Evolutionary conservation across 2,329 filamentous ascomycete species (phyloP).

Genomic region (Xylariaceae sp.): DNA sequence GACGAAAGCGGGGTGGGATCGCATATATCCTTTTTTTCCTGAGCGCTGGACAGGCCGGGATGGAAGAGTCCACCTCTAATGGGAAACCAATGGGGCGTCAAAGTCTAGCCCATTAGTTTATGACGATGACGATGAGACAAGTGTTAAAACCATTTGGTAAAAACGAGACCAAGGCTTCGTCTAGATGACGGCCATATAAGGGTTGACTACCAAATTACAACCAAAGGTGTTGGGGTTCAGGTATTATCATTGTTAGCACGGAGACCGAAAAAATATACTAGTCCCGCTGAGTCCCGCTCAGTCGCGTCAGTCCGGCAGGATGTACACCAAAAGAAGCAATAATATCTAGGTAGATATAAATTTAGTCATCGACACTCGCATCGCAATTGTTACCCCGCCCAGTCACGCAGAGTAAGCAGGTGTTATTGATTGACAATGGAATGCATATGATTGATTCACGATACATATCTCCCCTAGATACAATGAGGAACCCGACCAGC

Average conservation of each 20-base stretch:
- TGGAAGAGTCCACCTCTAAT: constrained; percentile 3
- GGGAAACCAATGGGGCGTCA: not conserved
- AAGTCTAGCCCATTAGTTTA: not conserved
- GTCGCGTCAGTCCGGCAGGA: no score
- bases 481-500: not conserved
- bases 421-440: not conserved
- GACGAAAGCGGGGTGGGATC: constrained; percentile 25
- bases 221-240: constrained; percentile 14
- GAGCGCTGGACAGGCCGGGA: constrained; percentile 24
- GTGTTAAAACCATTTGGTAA: constrained; percentile 11
- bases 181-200: constrained; percentile 37
- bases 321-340: not conserved
- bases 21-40: constrained; percentile 29
- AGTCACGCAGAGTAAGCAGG: not conserved
- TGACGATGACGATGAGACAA: constrained; percentile 3
- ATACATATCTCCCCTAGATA: no score
- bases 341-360: constrained; percentile 6
- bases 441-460: no score
- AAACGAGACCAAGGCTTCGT: constrained; percentile 33
- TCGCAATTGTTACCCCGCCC: not conserved
- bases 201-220: constrained; percentile 21
- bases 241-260: not conserved
- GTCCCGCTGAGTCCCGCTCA: no score
- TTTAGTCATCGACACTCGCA: not conserved
- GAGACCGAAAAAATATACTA: not conserved